These are phyloP conservation scores for Prinsepia uniflora DNA, from an alignment of 306 rosid genomes.

Conservation along the genomic window DNA sequence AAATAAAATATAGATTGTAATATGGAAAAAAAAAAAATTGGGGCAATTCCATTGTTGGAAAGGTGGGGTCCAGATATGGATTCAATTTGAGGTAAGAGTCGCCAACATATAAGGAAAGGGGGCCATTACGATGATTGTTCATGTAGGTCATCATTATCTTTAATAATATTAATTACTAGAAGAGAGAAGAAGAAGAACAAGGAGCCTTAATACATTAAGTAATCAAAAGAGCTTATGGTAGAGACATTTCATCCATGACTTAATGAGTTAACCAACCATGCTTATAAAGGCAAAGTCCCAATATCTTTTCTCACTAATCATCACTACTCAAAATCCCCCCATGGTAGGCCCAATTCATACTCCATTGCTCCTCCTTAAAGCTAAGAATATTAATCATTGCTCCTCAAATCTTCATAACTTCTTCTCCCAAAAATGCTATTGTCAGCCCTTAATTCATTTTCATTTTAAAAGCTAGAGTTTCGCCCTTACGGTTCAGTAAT, in stretches of 20 bases:
- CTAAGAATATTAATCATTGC: constrained; percentile 69
- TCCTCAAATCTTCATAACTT: constrained; percentile 27
- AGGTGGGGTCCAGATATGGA: not conserved
- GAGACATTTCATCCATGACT: constrained; percentile 93
- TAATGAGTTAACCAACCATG: constrained; percentile 75
- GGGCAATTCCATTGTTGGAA: constrained; percentile 22
- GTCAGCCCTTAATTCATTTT: too few relatives aligned
- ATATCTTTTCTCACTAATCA: constrained; percentile 28
- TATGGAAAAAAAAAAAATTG: not conserved
- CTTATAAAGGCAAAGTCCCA: constrained; percentile 52
- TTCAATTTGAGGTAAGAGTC: constrained; percentile 13
- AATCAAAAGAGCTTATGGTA: constrained; percentile 37
- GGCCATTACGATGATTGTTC: constrained; percentile 28
- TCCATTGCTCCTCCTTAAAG: constrained; percentile 94
- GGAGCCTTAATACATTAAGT: constrained; percentile 30
- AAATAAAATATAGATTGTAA: too few relatives aligned
- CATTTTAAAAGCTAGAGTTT: too few relatives aligned
- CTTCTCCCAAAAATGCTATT: constrained; percentile 29
- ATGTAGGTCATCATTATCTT: constrained; percentile 15
- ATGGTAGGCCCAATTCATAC: constrained; percentile 54
- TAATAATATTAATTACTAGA: not conserved
- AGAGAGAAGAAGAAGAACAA: constrained; percentile 2
- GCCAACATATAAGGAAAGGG: constrained; percentile 19
- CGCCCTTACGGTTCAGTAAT: too few relatives aligned
- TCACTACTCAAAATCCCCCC: constrained; percentile 27